Base-by-base conservation (phyloP, 2,329 filamentous ascomycete genomes). In the Aspergillus sp. region DNA sequence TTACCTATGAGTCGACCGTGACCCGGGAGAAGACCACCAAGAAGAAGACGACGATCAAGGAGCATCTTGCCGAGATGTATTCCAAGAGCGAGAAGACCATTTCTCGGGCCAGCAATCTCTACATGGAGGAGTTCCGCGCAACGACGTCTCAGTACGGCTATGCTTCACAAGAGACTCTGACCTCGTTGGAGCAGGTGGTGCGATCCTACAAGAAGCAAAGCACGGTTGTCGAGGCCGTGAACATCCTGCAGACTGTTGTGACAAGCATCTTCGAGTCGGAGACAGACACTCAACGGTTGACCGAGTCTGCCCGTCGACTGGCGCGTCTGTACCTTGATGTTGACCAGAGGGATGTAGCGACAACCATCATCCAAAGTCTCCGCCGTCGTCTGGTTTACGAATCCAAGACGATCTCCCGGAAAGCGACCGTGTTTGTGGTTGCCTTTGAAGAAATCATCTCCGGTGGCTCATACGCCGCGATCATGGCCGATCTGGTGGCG, bases 401-500 rank as follows among this genome's bases (percentile, higher is more conserved):
- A 17, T 38, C 35, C 10, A 38, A 38, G 13, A 38, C 35, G 2
- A 24, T 22, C 8, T 49, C 46, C 26, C 35, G 40, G 11, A 19
- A 24, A 16, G 16, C 24, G 2, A 42, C 46, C 1, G 40, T 36
- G 14, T 49, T 49, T 22, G 16, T 49, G 14, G 46, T 49, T 10
- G 36, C 46, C 3, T 49, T 49, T 16, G 35, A 49, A 19, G 40
- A 40, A 26, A 10, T 13, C 14, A 11, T 49, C 13, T 10, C 33
- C 3, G 26, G 30, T 1, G 35, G 14, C 2, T 49, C 36, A n/a
- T 49, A 49, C 40, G 24, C 36, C 13, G n/a, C 36, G 4, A 42
- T 49, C 10, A 42, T 49, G 24, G 46, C 46, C 22, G 46, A 49
- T 24, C 36, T 49, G 9, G 40, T 49, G n/a, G 46, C 46, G 22